Percentiles rank a stretch among this genome's conserved stretches.
phyloP scores from a whole-genome alignment of 768 basidiomycete species.

The Glaciozyma antarctica region DNA sequence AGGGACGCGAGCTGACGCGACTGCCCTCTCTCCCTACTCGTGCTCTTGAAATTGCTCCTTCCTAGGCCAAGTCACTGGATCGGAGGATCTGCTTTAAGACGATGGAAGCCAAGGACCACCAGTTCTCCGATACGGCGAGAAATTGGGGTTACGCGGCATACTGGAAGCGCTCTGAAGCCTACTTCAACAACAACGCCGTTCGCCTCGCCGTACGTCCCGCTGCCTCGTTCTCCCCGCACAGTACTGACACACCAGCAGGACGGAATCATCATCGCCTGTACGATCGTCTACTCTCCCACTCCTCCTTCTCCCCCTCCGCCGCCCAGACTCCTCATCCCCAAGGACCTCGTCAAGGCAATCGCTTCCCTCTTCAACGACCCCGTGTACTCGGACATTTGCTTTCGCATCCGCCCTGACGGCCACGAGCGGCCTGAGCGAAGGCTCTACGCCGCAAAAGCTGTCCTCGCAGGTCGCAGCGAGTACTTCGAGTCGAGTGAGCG shows the following conservation, averaged over 20 bases:
- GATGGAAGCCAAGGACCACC: slow-evolving; percentile 39
- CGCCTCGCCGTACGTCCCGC: neutral
- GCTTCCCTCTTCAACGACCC: slow-evolving; percentile 41
- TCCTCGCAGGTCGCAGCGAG: slow-evolving; percentile 38
- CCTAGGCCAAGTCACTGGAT: slow-evolving; percentile 13
- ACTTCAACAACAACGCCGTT: slow-evolving; percentile 30
- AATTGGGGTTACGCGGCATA: slow-evolving; percentile 23
- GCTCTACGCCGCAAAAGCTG: slow-evolving; percentile 41
- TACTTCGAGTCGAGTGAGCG: slow-evolving; percentile 36
- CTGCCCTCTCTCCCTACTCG: neutral
- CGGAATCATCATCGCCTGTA: slow-evolving; percentile 40
- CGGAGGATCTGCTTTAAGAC: slow-evolving; percentile 21
- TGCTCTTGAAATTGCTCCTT: too few relatives aligned
- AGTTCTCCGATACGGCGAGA: slow-evolving; percentile 13
- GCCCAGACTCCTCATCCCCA: slow-evolving; percentile 37
- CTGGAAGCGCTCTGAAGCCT: slow-evolving; percentile 23
- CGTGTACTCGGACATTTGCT: slow-evolving; percentile 41
- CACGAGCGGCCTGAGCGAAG: slow-evolving; percentile 26
- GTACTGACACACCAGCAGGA: slow-evolving; percentile 35
- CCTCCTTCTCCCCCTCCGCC: slow-evolving; percentile 32
- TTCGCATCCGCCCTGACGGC: slow-evolving; percentile 36
- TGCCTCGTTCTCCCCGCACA: neutral
- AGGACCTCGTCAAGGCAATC: slow-evolving; percentile 38
- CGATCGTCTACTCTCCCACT: slow-evolving; percentile 39
- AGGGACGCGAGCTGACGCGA: neutral